These are phyloP conservation scores for Mortierella sp. DNA, from an alignment of 371 early-diverging fungal species.

Conservation along the genomic window DNA sequence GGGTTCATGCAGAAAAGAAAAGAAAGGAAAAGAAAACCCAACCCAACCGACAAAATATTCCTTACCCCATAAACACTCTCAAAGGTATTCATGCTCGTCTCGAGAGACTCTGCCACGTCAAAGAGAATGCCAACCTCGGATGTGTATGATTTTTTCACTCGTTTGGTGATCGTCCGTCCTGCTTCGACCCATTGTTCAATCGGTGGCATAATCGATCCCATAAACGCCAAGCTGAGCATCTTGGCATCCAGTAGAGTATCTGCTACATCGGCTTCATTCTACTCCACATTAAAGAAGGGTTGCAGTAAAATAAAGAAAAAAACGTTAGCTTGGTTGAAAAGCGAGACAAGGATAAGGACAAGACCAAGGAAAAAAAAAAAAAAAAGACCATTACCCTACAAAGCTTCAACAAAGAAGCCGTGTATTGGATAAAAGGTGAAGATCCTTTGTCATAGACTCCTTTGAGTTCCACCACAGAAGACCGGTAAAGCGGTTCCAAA, in stretches of 20 bases:
- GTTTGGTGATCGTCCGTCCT: slow-evolving; percentile 28
- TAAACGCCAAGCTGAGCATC: slow-evolving; percentile 44
- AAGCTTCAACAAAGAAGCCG: slow-evolving; percentile 44
- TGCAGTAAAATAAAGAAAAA: background rate
- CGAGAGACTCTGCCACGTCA: slow-evolving; percentile 46
- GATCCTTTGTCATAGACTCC: slow-evolving; percentile 50
- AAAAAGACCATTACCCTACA: slow-evolving; percentile 32
- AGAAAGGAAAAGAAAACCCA: too few species aligned
- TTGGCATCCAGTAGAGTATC: slow-evolving; percentile 46
- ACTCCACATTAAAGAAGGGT: background rate
- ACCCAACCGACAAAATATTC: too few species aligned
- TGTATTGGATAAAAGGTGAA: slow-evolving; percentile 43
- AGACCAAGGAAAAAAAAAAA: background rate
- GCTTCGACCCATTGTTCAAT: slow-evolving; percentile 52
- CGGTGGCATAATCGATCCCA: slow-evolving; percentile 53
- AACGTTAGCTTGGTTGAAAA: background rate
- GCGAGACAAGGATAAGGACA: background rate
- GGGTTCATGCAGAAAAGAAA: slow-evolving; percentile 21
- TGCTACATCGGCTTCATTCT: slow-evolving; percentile 52
- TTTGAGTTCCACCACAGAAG: slow-evolving; percentile 36
- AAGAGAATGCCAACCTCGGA: slow-evolving; percentile 47
- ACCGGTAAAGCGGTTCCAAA: slow-evolving; percentile 39
- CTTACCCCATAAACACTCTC: slow-evolving; percentile 55
- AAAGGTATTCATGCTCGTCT: slow-evolving; percentile 45
- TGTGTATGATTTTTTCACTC: slow-evolving; percentile 35